A percentile compares a stretch with the other conserved stretches of the same genome.
Conservation (phyloP, 148 eudicot species). For the Chenopodium berlandieri region DNA sequence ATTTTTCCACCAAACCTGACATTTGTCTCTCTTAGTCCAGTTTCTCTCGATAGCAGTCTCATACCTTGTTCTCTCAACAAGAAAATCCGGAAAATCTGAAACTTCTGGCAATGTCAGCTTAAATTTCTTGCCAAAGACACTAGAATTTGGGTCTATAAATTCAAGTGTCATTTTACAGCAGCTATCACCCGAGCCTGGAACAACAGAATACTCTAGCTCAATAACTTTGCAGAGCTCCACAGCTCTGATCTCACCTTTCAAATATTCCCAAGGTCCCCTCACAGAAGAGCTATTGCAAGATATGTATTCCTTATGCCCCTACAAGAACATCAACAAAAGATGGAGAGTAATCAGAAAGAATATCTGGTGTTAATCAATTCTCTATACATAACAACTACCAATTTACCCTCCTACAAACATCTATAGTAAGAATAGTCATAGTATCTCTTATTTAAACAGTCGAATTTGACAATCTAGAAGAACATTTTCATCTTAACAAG, state of each 20-base stretch:
- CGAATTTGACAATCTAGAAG: not conserved
- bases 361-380: not conserved
- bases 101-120: conserved; percentile 75
- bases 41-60: conserved; percentile 74
- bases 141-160: conserved; percentile 63
- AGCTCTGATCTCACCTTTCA: conserved; percentile 62
- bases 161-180: conserved; percentile 83
- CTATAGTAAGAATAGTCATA: not conserved
- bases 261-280: conserved; percentile 65
- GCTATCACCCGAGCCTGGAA: conserved; percentile 89
- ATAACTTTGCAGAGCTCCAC: conserved; percentile 79
- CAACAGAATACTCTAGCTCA: conserved; percentile 58
- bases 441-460: not conserved
- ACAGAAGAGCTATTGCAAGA: conserved; percentile 31
- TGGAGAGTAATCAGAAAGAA: not conserved
- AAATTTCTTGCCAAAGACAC: conserved; percentile 60
- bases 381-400: not conserved
- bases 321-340: conserved; percentile 23
- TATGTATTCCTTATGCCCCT: conserved; percentile 90
- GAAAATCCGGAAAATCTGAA: conserved; percentile 78
- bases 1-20: conserved; percentile 97
- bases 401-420: not conserved
- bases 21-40: conserved; percentile 83
- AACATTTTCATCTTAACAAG: not conserved
- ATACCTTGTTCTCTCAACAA: conserved; percentile 78